A percentile compares a stretch with the other conserved stretches of the same genome.
These are phyloP conservation scores for Stachybotrys chartarum DNA, from an alignment of 2,329 filamentous ascomycete species.

Conservation along the genomic window DNA sequence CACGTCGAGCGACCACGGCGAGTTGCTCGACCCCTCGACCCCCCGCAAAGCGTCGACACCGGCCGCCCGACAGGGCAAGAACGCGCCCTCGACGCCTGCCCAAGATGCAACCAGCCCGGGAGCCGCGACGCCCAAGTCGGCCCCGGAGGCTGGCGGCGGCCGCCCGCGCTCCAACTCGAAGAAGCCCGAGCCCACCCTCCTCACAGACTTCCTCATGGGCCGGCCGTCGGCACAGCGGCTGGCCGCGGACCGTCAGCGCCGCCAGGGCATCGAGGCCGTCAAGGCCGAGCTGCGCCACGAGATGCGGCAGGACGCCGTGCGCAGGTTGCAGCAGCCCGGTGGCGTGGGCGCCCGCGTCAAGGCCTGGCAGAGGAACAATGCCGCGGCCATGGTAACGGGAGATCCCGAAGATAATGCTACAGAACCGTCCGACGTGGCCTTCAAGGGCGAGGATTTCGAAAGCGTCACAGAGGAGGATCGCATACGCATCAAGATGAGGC, in stretches of 20 bases:
- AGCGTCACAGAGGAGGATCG: slow-evolving; percentile 57
- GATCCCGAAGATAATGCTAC: slow-evolving; percentile 45
- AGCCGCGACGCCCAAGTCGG: slow-evolving; percentile 31
- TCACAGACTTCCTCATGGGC: slow-evolving; percentile 51
- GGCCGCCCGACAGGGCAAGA: slow-evolving; percentile 6
- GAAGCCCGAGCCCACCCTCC: slow-evolving; percentile 36
- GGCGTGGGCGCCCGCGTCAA: slow-evolving; percentile 74
- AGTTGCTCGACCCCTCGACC: slow-evolving; percentile 14
- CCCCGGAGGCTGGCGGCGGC: slow-evolving; percentile 26
- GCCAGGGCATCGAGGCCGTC: slow-evolving; percentile 52
- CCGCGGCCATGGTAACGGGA: slow-evolving; percentile 50
- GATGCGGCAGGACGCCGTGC: slow-evolving; percentile 52
- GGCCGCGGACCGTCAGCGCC: slow-evolving; percentile 42
- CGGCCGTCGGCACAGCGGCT: slow-evolving; percentile 49
- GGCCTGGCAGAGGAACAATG: slow-evolving; percentile 77
- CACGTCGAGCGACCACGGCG: slow-evolving; percentile 15
- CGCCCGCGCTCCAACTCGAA: slow-evolving; percentile 29
- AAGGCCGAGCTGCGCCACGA: slow-evolving; percentile 44
- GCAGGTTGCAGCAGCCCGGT: slow-evolving; percentile 53
- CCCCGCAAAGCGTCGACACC: slow-evolving; percentile 8
- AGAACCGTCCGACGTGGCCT: slow-evolving; percentile 55
- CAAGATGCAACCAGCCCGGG: slow-evolving; percentile 3
- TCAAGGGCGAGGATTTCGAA: slow-evolving; percentile 47
- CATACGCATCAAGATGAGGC: slow-evolving; percentile 46
- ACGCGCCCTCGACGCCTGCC: slow-evolving; percentile 8